Evolutionary conservation across 352 stramenopile genomes (phyloP), one percentile per base, ranked within the genome.

Genomic region (Globisporangium carolinianum): DNA sequence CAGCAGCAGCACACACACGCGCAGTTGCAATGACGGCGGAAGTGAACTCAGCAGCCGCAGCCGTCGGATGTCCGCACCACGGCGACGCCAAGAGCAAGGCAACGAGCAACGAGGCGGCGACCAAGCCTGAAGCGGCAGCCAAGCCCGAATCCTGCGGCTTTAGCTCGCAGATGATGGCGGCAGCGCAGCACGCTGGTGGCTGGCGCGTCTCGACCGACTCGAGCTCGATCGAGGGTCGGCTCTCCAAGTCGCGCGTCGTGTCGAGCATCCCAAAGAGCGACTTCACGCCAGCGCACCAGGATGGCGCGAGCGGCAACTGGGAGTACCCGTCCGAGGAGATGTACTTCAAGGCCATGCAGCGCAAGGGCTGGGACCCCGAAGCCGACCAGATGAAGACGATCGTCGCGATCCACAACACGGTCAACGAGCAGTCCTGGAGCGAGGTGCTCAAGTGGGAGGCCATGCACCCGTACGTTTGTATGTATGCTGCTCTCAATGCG

Each of bases 261-360:
- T 97, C 83, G 32, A 97, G 74, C 45, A 99, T 99, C 62, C 97
- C 97, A 0, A 99, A 98, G 75, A 73, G 86, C 63, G 78, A 95
- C 52, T 83, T 81, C 37, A 90, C 82, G 47, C 80, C 84, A 0
- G 58, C 60, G 43, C 84, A 94, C 56, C 84, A 94, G 57, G 70
- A 50, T 4, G 70, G 65, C 41, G 62, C 57, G 5, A 57, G 73
- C n/a, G 67, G 76, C 12, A 79, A 87, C 42, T 99, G 96, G 96
- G 87, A 98, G 60, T 99, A 99, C 68, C 96, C 96, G 39, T 97
- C 82, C 36, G 96, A 98, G 71, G 95, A 98, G 60, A 97, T 98
- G 83, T 98, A 98, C 69, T 99, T 94, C 68, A 98, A 98, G 69
- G 95, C 96, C 62, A 98, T 98, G 94, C 86, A 97, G 67, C 84